Evolutionary conservation across 306 rosid species (phyloP).

Genomic region (Pterocarpus santalinus): DNA sequence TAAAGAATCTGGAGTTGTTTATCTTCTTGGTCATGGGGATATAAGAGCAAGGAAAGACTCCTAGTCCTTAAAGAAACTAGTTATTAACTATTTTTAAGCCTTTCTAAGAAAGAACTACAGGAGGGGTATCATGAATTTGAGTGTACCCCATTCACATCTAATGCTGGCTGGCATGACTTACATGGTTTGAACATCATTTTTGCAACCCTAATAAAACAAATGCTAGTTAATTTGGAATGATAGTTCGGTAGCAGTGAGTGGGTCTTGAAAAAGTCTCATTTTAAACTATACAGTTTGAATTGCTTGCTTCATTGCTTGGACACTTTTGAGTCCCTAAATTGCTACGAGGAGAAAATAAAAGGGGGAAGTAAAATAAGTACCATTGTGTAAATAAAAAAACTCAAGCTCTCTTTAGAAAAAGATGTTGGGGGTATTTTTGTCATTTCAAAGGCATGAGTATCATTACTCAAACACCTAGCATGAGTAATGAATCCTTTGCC

Average conservation of each 20-base stretch:
- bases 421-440: too few species aligned
- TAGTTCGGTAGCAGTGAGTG: slow-evolving; percentile 17
- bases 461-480: too few species aligned
- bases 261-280: slow-evolving; percentile 35
- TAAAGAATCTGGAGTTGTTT: slow-evolving; percentile 92
- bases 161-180: slow-evolving; percentile 97
- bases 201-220: slow-evolving; percentile 39
- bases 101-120: slow-evolving; percentile 90
- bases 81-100: slow-evolving; percentile 89
- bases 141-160: slow-evolving; percentile 94
- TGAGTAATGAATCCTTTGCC: too few species aligned
- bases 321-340: slow-evolving; percentile 29
- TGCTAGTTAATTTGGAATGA: slow-evolving; percentile 24
- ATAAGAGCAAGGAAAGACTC: slow-evolving; percentile 93
- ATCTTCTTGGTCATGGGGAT: slow-evolving; percentile 96
- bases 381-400: too few species aligned
- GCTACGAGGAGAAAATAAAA: not conserved
- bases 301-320: slow-evolving; percentile 5
- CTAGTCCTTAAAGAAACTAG: slow-evolving; percentile 88
- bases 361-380: too few species aligned
- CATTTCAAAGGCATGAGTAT: too few species aligned
- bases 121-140: slow-evolving; percentile 83
- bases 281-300: slow-evolving; percentile 1
- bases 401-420: too few species aligned
- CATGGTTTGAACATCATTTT: slow-evolving; percentile 79